phyloP scores from a whole-genome alignment of 2,329 filamentous ascomycete genomes.

The Botryotinia convoluta region DNA sequence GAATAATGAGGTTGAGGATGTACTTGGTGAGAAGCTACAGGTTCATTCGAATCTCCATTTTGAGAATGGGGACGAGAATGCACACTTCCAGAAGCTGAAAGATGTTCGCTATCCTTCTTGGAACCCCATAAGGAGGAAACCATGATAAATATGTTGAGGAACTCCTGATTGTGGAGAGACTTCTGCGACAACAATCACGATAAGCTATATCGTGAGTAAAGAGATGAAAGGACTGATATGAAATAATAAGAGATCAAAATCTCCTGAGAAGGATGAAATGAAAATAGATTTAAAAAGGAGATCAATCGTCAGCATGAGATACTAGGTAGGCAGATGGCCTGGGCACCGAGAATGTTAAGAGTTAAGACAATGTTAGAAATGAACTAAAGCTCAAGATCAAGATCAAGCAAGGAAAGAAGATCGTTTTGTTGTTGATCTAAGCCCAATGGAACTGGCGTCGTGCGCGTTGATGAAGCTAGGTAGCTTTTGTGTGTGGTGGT shows the following conservation, averaged over 20 bases:
- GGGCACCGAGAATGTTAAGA: not conserved
- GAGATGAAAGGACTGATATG: not conserved
- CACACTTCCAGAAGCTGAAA: slow-evolving; percentile 15
- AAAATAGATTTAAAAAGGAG: not conserved
- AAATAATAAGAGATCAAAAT: not conserved
- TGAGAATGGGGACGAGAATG: slow-evolving; percentile 14
- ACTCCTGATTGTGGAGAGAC: not conserved
- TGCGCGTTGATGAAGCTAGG: not conserved
- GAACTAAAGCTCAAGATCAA: not conserved
- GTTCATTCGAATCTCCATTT: slow-evolving; percentile 31
- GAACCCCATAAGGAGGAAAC: slow-evolving; percentile 54
- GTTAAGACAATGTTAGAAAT: not conserved
- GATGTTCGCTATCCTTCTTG: slow-evolving; percentile 47
- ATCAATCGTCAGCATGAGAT: not conserved
- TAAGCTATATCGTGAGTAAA: not conserved
- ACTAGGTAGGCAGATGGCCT: not conserved
- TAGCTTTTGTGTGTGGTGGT: not conserved
- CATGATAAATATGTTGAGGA: slow-evolving; percentile 39
- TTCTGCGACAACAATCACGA: slow-evolving; percentile 3
- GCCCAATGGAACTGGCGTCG: not conserved
- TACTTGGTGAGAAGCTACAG: slow-evolving; percentile 2
- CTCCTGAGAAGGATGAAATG: not conserved
- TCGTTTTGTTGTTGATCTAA: not conserved
- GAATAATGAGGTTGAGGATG: slow-evolving; percentile 32
- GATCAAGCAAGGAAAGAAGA: slow-evolving; percentile 13